phyloP scores from a whole-genome alignment of 192 early-diverging fungal genomes.

The Paraglomus occultum region DNA sequence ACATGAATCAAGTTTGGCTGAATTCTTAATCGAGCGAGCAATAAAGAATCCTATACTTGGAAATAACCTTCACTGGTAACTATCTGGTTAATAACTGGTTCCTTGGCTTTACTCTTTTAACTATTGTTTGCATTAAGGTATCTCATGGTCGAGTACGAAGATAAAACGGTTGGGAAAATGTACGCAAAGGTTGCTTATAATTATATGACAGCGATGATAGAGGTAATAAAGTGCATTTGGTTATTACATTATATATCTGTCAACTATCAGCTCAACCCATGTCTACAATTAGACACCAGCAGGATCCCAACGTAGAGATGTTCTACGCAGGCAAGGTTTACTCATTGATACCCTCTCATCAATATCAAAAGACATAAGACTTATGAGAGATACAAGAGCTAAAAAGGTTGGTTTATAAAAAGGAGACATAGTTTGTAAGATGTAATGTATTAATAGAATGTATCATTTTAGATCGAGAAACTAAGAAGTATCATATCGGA shows the following conservation, averaged over 20 bases:
- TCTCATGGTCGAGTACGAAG: slow-evolving; percentile 94
- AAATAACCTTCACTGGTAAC: slow-evolving; percentile 91
- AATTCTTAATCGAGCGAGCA: slow-evolving; percentile 89
- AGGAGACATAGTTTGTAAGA: background rate
- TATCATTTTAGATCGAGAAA: slow-evolving; percentile 66
- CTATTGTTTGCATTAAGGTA: slow-evolving; percentile 56
- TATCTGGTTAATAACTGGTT: slow-evolving; percentile 5
- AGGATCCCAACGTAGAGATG: slow-evolving; percentile 65
- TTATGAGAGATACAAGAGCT: slow-evolving; percentile 77
- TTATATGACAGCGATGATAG: slow-evolving; percentile 71
- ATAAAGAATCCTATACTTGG: slow-evolving; percentile 82
- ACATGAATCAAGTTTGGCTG: slow-evolving; percentile 66
- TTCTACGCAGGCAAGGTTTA: slow-evolving; percentile 79
- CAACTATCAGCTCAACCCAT: background rate
- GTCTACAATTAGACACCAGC: slow-evolving; percentile 3
- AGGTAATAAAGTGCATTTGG: slow-evolving; percentile 37
- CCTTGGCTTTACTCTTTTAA: background rate
- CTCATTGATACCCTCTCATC: slow-evolving; percentile 73
- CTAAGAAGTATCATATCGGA: slow-evolving; percentile 75
- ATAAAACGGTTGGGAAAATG: slow-evolving; percentile 77
- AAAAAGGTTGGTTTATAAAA: slow-evolving; percentile 65
- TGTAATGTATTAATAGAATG: background rate
- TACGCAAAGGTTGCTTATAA: slow-evolving; percentile 85
- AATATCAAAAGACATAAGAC: slow-evolving; percentile 71
- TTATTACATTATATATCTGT: background rate